A percentile compares a stretch with the other conserved stretches of the same genome.
Evolutionary conservation across 2,329 filamentous ascomycete genomes (phyloP).

Genomic region (Aspergillus chevalieri): DNA sequence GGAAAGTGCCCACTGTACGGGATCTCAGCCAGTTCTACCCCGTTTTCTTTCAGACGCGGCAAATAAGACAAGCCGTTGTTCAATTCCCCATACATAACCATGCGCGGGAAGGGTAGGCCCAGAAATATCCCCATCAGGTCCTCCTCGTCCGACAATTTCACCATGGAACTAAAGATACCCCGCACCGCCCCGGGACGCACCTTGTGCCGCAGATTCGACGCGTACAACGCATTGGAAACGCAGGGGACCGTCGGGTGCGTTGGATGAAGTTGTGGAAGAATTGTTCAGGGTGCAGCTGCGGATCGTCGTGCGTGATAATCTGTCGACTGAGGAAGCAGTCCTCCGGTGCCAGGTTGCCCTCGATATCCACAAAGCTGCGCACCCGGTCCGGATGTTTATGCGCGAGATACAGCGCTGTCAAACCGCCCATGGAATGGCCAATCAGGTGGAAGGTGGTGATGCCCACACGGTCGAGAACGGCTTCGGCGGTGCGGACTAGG

Average conservation of each 20-base stretch:
- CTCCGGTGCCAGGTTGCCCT: conserved; percentile 20
- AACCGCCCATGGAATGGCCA: conserved; percentile 22
- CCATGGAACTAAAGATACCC: conserved; percentile 20
- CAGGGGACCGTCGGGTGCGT: conserved; percentile 6
- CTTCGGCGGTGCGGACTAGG: conserved; percentile 17
- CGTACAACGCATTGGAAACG: conserved; percentile 16
- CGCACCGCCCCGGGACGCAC: conserved; percentile 13
- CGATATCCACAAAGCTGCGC: conserved; percentile 20
- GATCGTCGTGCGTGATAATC: conserved; percentile 11
- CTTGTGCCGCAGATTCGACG: conserved; percentile 10
- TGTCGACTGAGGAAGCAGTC: conserved; percentile 22
- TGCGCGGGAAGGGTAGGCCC: conserved; percentile 8
- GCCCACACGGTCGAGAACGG: conserved; percentile 12
- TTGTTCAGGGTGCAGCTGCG: conserved; percentile 3
- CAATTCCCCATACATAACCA: conserved; percentile 21
- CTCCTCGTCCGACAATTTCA: conserved; percentile 15
- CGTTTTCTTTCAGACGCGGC: conserved; percentile 6
- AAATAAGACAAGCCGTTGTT: conserved; percentile 16
- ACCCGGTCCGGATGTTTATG: conserved; percentile 7
- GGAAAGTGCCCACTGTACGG: conserved; percentile 18
- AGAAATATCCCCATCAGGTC: conserved; percentile 14
- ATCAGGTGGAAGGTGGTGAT: conserved; percentile 17
- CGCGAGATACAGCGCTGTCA: conserved; percentile 18
- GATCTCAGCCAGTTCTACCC: conserved; percentile 19
- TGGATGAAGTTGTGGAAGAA: conserved; percentile 17